phyloP scores from a whole-genome alignment of 345 rosid genomes.

The Aurinia saxatilis region DNA sequence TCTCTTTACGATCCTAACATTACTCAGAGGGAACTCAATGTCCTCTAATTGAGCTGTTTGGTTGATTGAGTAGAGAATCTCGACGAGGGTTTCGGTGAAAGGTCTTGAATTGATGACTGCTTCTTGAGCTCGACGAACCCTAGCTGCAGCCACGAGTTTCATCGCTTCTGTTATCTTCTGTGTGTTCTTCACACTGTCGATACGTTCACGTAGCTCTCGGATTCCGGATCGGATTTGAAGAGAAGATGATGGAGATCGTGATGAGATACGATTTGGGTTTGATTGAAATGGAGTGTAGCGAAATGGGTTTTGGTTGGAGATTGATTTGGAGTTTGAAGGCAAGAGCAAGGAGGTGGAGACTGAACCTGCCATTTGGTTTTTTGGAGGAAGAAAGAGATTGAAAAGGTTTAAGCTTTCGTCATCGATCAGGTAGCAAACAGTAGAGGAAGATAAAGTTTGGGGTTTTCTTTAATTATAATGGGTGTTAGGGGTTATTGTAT shows the following conservation, averaged over 20 bases:
- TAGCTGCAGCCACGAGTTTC: conserved; percentile 84
- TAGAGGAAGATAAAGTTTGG: not conserved
- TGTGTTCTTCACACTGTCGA: conserved; percentile 50
- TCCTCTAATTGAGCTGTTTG: conserved; percentile 53
- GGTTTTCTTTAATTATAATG: not conserved
- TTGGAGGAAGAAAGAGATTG: not conserved
- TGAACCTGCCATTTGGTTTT: conserved; percentile 13
- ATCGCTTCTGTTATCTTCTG: conserved; percentile 78
- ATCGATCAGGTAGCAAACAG: not conserved
- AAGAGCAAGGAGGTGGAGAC: conserved; percentile 19
- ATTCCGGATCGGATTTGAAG: conserved; percentile 37
- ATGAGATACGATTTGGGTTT: not conserved
- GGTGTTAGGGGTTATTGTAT: not conserved
- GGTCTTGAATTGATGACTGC: conserved; percentile 77
- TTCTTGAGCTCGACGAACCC: conserved; percentile 76
- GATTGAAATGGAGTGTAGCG: not conserved
- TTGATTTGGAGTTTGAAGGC: conserved; percentile 2
- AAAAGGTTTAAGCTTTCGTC: conserved; percentile 17
- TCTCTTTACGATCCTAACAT: conserved; percentile 61
- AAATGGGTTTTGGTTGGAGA: conserved; percentile 1
- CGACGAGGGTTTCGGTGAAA: conserved; percentile 53
- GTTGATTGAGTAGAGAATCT: conserved; percentile 43
- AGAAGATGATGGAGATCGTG: conserved; percentile 10
- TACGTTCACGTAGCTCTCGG: conserved; percentile 57
- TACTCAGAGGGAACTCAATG: conserved; percentile 60